Conservation (phyloP, 2,329 filamentous ascomycete species). For the Zymoseptoria ardabiliae region DNA sequence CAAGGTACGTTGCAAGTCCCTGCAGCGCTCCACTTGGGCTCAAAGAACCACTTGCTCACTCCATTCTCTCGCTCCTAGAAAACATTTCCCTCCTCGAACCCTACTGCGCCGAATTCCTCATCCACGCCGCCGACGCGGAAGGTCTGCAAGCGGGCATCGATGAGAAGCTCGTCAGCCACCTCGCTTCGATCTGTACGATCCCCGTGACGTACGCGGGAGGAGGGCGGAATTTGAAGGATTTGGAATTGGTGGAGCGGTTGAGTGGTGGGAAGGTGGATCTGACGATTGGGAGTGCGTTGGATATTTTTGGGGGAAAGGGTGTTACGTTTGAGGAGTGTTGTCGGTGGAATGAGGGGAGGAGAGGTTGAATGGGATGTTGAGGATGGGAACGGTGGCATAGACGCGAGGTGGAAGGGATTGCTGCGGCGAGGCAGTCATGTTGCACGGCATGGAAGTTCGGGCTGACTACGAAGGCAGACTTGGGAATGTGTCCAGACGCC, state of each 20-base stretch:
- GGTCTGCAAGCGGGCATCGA: conserved; percentile 89
- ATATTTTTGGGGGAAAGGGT: conserved; percentile 85
- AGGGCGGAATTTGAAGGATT: conserved; percentile 71
- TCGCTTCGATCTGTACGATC: conserved; percentile 81
- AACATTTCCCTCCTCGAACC: conserved; percentile 75
- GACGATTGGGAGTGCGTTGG: conserved; percentile 91
- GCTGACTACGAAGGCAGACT: not conserved
- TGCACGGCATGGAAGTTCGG: not conserved
- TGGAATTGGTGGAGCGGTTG: conserved; percentile 71
- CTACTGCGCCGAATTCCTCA: conserved; percentile 92
- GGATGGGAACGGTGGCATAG: not conserved
- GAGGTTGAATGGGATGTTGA: not conserved
- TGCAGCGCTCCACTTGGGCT: not conserved
- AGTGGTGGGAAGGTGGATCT: conserved; percentile 80
- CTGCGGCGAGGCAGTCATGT: not conserved
- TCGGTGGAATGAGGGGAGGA: conserved; percentile 59
- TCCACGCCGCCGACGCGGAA: conserved; percentile 95
- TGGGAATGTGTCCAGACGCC: not conserved
- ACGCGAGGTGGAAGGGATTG: not conserved
- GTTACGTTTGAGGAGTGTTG: conserved; percentile 87
- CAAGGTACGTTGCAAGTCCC: conserved; percentile 51
- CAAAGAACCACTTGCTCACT: conserved; percentile 3
- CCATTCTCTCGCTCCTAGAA: conserved; percentile 38
- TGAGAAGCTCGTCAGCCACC: conserved; percentile 65
- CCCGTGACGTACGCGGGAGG: conserved; percentile 96